Percentiles rank a stretch among this genome's conserved stretches.
Conservation (phyloP, 139 green algal genomes). For the Coelastrella sp. region DNA sequence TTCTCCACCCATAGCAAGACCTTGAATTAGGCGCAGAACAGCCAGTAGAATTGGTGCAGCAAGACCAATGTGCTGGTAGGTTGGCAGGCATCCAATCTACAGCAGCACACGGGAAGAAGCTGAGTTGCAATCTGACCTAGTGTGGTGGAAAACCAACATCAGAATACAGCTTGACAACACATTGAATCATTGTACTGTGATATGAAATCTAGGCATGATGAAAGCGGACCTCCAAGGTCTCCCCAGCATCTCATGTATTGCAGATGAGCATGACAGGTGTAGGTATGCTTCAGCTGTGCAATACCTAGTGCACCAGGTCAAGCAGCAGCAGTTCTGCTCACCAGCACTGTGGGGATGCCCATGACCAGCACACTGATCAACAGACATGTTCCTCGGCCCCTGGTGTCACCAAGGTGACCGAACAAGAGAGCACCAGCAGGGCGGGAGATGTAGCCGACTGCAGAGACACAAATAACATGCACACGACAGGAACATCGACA, state of each 20-base stretch:
- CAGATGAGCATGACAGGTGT: background rate
- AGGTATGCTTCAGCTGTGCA: too few relatives aligned
- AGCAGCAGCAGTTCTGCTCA: background rate
- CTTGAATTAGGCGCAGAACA: constrained; percentile 36
- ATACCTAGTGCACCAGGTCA: too few relatives aligned
- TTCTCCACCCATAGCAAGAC: constrained; percentile 43
- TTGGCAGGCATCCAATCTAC: constrained; percentile 37
- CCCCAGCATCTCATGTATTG: too few relatives aligned
- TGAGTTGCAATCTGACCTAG: too few relatives aligned
- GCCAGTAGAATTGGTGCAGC: constrained; percentile 40
- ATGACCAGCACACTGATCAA: constrained; percentile 44
- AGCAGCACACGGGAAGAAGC: background rate
- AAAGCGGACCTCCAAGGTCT: too few relatives aligned
- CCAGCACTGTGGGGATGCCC: constrained; percentile 38
- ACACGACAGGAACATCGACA: background rate
- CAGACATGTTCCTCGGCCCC: constrained; percentile 44
- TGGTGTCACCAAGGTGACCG: constrained; percentile 51
- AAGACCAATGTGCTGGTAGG: constrained; percentile 28
- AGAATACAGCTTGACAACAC: too few relatives aligned
- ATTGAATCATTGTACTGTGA: too few relatives aligned
- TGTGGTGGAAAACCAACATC: too few relatives aligned
- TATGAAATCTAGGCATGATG: too few relatives aligned
- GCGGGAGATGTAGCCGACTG: constrained; percentile 41
- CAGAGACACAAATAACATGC: background rate
- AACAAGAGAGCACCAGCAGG: constrained; percentile 53